Evolutionary conservation across 768 basidiomycete genomes (phyloP).

Genomic region (Collybia sordida): DNA sequence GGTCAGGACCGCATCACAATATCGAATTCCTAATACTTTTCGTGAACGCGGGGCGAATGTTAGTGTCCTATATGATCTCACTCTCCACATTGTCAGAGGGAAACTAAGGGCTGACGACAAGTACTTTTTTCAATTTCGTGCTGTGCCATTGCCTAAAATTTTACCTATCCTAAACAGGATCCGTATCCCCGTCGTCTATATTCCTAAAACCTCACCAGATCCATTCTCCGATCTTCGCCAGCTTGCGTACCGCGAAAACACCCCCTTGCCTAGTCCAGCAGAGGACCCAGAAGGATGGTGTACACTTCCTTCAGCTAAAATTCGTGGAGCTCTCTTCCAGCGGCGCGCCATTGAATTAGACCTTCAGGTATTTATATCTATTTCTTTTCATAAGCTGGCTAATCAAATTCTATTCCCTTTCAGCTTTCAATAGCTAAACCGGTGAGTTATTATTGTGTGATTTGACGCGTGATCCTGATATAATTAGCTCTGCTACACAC

Average conservation of each 20-base stretch:
- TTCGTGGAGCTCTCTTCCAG: constrained; percentile 21
- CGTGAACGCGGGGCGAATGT: constrained; percentile 28
- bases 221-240: constrained; percentile 31
- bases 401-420: background rate
- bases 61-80: constrained; percentile 36
- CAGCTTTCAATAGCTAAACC: constrained; percentile 37
- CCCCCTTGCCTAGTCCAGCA: constrained; percentile 28
- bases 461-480: background rate
- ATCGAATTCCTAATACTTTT: constrained; percentile 31
- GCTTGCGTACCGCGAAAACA: constrained; percentile 29
- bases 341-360: constrained; percentile 23
- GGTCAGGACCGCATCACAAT: constrained; percentile 14
- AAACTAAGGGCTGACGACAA: constrained; percentile 36
- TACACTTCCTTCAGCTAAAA: constrained; percentile 15
- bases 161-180: constrained; percentile 8
- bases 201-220: constrained; percentile 29
- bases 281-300: constrained; percentile 36
- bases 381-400: background rate
- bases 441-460: constrained; percentile 17
- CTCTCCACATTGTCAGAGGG: constrained; percentile 35
- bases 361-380: constrained; percentile 23
- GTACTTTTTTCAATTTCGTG: constrained; percentile 19
- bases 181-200: constrained; percentile 25
- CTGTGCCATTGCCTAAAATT: background rate
- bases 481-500: constrained; percentile 31